phyloP scores from a whole-genome alignment of 441 rosid genomes.

The Populus hybrid region DNA sequence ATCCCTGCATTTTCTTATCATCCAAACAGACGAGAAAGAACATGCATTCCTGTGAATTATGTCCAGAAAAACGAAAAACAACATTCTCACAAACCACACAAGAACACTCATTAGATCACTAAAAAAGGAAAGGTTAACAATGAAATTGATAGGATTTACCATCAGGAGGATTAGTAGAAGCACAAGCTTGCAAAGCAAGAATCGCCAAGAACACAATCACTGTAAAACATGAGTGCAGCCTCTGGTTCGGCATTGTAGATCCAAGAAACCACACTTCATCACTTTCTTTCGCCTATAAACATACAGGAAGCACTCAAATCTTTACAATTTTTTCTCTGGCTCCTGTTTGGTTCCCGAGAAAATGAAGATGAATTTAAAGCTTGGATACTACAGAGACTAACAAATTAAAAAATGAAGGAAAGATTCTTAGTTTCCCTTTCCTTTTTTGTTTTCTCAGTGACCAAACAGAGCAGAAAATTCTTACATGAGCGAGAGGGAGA shows the following conservation, averaged over 20 bases:
- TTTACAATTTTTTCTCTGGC: too few relatives aligned
- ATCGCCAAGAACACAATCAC: constrained; percentile 32
- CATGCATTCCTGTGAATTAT: background rate
- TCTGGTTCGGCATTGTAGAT: constrained; percentile 31
- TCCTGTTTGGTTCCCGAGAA: constrained; percentile 26
- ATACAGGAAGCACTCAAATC: background rate
- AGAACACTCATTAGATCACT: background rate
- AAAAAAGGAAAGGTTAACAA: background rate
- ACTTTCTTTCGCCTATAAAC: constrained; percentile 23
- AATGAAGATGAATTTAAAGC: constrained; percentile 8
- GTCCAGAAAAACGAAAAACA: background rate
- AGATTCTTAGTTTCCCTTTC: constrained; percentile 16
- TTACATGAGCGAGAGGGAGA: background rate
- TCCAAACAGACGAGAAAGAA: constrained; percentile 12
- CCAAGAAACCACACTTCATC: background rate
- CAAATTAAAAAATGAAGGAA: background rate
- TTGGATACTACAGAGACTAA: background rate
- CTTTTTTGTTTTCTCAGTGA: constrained; percentile 27
- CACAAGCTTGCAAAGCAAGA: constrained; percentile 39
- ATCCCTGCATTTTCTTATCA: constrained; percentile 10
- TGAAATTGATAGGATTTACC: constrained; percentile 39
- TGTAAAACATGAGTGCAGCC: constrained; percentile 19
- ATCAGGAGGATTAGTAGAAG: constrained; percentile 62
- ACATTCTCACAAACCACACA: background rate
- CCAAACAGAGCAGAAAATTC: background rate